Percentiles rank a stretch among this genome's conserved stretches.
Conservation (phyloP, 768 basidiomycete species). For the Serpula lacrymans region DNA sequence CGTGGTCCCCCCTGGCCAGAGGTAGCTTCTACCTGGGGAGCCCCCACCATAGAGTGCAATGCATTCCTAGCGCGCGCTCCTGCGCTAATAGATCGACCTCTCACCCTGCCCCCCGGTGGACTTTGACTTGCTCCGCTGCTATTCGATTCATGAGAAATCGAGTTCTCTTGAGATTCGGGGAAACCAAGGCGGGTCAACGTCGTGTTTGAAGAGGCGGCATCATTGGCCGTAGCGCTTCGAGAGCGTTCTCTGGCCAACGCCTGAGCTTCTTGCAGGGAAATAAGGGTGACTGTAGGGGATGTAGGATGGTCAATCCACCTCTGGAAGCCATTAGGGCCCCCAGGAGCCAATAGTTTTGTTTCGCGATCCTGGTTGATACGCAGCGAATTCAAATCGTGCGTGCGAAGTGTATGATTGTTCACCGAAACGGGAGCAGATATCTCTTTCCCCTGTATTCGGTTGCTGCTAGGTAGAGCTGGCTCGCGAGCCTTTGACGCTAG, state of each 20-base stretch:
- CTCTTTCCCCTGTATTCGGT: conserved; percentile 42
- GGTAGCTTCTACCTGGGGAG: conserved; percentile 29
- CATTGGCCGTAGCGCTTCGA: conserved; percentile 45
- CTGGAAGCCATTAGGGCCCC: conserved; percentile 34
- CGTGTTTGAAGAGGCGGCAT: conserved; percentile 20
- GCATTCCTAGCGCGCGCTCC: conserved; percentile 46
- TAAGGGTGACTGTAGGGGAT: conserved; percentile 58
- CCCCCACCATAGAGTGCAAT: conserved; percentile 34
- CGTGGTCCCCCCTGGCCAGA: conserved; percentile 27
- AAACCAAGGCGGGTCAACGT: too few species aligned
- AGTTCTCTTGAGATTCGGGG: too few species aligned
- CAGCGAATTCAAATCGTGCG: conserved; percentile 21
- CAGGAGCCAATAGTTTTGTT: conserved; percentile 26
- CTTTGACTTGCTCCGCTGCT: conserved; percentile 18
- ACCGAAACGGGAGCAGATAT: conserved; percentile 56
- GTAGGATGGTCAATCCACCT: conserved; percentile 48
- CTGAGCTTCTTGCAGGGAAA: conserved; percentile 76
- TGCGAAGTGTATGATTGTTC: too few species aligned
- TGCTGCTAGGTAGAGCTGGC: conserved; percentile 7
- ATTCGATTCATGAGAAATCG: too few species aligned
- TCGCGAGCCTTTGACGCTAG: conserved; percentile 15
- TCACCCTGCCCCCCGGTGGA: conserved; percentile 25
- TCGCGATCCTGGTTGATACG: conserved; percentile 23
- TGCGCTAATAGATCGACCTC: conserved; percentile 62
- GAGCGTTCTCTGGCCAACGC: conserved; percentile 55